Conservation (phyloP, 2,329 filamentous ascomycete genomes). For the Trichothecium roseum region DNA sequence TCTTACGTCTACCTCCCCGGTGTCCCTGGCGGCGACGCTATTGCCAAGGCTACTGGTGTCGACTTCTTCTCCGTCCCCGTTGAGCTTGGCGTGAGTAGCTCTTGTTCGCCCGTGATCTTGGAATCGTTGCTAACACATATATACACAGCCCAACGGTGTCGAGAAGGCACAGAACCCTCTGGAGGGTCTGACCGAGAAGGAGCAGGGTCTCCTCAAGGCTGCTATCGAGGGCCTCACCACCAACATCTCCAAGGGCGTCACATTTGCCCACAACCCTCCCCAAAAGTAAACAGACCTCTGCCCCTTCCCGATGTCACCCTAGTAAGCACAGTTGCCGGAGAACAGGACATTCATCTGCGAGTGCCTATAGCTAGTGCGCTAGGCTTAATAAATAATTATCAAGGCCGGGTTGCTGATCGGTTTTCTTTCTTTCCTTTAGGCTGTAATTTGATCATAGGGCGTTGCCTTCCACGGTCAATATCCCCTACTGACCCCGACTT, state of each 20-base stretch:
- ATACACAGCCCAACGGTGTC: conserved; percentile 60
- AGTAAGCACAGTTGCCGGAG: conserved; percentile 7
- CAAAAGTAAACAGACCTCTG: conserved; percentile 59
- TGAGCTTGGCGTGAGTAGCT: conserved; percentile 75
- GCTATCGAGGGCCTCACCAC: conserved; percentile 70
- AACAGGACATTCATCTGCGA: conserved; percentile 15
- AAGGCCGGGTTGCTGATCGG: conserved; percentile 24
- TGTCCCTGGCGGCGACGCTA: conserved; percentile 75
- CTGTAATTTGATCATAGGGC: conserved; percentile 14
- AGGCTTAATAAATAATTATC: conserved; percentile 24
- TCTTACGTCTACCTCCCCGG: conserved; percentile 93
- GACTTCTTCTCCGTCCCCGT: conserved; percentile 97
- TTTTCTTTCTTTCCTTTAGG: conserved; percentile 19
- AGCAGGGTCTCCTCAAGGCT: conserved; percentile 76
- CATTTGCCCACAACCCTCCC: conserved; percentile 78
- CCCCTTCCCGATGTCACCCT: conserved; percentile 14
- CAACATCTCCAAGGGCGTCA: conserved; percentile 91
- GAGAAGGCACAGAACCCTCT: conserved; percentile 81
- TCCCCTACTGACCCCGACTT: too few species aligned
- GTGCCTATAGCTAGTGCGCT: conserved; percentile 21
- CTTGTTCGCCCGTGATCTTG: background rate
- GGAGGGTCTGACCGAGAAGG: conserved; percentile 66
- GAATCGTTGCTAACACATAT: conserved; percentile 14
- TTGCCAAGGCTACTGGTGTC: conserved; percentile 70
- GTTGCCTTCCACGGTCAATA: background rate